Evolutionary conservation across 2,329 filamentous ascomycete species (phyloP), one percentile per base, ranked within the genome.

Genomic region (Calonectria pteridis): DNA sequence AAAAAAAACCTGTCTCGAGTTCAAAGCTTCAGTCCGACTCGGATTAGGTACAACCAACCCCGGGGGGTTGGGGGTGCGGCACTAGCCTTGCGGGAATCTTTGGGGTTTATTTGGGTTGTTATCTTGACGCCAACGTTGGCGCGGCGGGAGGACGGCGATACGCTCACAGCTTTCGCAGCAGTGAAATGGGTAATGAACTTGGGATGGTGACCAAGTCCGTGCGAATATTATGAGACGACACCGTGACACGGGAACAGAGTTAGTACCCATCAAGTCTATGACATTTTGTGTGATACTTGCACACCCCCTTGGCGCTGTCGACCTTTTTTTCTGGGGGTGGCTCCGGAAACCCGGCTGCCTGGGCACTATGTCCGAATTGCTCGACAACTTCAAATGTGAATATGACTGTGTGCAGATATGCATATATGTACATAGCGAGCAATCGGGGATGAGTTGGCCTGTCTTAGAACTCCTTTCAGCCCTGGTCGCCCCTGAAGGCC

Each of bases 231-330:
- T 11, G 53, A 35, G 29, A 49, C 40, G 67, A 72, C 67, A 80
- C 78, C 65, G 78, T 80, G 68, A 77, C 77, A 80, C 69, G 74
- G 71, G 78, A 72, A 76, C 76, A 76, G 46, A 64, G 67, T 43
- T 40, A 62, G 73, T 69, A 74, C 69, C 69, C 63, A 40, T 33
- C 65, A 71, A 50, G 71, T 70, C 72, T 18, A 70, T 20, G 65
- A 78, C 50, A 67, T 53, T 46, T 49, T 50, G 64, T 31, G 62
- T 71, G 75, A 78, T 79, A 80, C 29, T 13, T 29, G 28, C 76
- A 79, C 78, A 10, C 78, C 78, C 78, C 67, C 23, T 31, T 33
- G 16, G 35, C 50, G 37, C 55, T 64, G 33, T 55, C 28, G 40
- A 65, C 69, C 71, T 11, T 55, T 68, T 73, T 62, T 43, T 53